phyloP scores from a whole-genome alignment of 805 yeast species.

The Saturnispora galanensis region DNA sequence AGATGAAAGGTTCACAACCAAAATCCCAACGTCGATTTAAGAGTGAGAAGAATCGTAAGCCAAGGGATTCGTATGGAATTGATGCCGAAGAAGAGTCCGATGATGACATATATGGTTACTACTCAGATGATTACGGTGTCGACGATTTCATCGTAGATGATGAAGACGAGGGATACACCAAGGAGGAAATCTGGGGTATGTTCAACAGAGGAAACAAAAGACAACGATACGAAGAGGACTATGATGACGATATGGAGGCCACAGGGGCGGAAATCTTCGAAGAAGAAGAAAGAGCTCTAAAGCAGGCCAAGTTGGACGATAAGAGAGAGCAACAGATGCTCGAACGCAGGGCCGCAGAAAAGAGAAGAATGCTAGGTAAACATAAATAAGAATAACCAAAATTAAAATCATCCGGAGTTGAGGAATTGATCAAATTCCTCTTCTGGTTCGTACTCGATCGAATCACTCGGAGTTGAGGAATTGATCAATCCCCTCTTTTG shows the following conservation, averaged over 20 bases:
- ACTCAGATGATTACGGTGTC: conserved; percentile 43
- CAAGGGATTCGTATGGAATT: conserved; percentile 21
- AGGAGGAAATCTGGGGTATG: conserved; percentile 86
- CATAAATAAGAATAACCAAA: background rate
- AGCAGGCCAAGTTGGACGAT: conserved; percentile 70
- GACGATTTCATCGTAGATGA: conserved; percentile 41
- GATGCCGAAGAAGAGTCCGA: conserved; percentile 28
- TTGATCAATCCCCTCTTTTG: too few relatives aligned
- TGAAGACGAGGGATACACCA: conserved; percentile 43
- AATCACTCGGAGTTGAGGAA: too few relatives aligned
- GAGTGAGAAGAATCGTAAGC: background rate
- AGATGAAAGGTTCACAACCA: background rate
- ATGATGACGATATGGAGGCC: conserved; percentile 83
- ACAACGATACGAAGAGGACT: conserved; percentile 36
- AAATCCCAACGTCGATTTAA: background rate
- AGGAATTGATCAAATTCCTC: too few relatives aligned
- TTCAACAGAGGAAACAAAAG: conserved; percentile 54
- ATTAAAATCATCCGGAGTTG: too few relatives aligned
- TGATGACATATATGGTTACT: conserved; percentile 43
- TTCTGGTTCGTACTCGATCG: too few relatives aligned
- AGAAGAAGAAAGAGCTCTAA: conserved; percentile 67
- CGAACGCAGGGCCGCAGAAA: conserved; percentile 36
- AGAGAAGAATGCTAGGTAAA: conserved; percentile 17
- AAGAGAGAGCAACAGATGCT: conserved; percentile 55
- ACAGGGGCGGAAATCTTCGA: conserved; percentile 80